phyloP scores from a whole-genome alignment of 441 rosid genomes.

The Populus hybrid region DNA sequence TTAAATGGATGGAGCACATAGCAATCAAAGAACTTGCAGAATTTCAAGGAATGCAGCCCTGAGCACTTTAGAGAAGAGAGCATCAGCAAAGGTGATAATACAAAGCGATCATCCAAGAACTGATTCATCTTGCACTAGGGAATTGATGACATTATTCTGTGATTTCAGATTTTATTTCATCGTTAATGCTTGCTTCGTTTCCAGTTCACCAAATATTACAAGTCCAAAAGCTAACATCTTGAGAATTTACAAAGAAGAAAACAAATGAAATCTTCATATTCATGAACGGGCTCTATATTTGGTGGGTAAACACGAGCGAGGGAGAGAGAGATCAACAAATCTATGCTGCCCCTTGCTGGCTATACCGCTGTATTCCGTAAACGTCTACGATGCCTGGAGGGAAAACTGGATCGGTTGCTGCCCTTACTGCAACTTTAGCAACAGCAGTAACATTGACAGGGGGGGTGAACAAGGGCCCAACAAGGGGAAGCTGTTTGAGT shows the following conservation, averaged over 20 bases:
- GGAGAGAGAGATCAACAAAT: background rate
- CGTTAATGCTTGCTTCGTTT: background rate
- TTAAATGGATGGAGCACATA: too few species aligned
- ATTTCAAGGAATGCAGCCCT: background rate
- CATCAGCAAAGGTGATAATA: background rate
- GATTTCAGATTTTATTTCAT: background rate
- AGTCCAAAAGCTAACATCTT: background rate
- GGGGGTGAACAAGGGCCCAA: slow-evolving; percentile 55
- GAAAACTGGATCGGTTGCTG: slow-evolving; percentile 51
- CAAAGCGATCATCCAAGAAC: background rate
- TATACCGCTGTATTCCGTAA: slow-evolving; percentile 42
- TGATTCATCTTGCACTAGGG: background rate
- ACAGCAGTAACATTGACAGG: slow-evolving; percentile 59
- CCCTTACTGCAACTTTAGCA: slow-evolving; percentile 60
- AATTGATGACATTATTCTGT: background rate
- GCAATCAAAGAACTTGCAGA: background rate
- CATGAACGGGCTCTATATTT: background rate
- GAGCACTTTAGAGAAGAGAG: background rate
- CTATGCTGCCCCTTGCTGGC: slow-evolving; percentile 20
- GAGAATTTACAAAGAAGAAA: background rate
- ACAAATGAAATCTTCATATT: background rate
- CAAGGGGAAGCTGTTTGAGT: slow-evolving; percentile 44
- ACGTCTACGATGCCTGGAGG: slow-evolving; percentile 58
- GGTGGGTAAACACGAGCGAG: background rate
- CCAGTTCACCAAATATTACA: background rate